These are phyloP conservation scores for Fusarium sp. DNA, from an alignment of 2,329 filamentous ascomycete genomes.

Conservation along the genomic window DNA sequence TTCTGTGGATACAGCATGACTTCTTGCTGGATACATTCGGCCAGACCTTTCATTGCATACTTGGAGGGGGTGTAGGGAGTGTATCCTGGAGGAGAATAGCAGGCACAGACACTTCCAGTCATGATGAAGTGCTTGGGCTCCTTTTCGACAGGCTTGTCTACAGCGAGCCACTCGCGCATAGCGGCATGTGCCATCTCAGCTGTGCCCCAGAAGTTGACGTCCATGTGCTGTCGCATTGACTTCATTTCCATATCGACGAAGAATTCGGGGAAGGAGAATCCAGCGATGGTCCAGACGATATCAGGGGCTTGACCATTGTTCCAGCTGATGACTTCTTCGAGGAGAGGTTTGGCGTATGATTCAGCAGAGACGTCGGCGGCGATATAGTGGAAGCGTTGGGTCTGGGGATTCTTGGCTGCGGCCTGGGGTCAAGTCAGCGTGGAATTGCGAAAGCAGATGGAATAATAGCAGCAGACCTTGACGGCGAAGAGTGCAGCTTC, in stretches of 20 bases:
- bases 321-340: conserved; percentile 80
- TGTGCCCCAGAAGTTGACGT: conserved; percentile 89
- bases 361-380: conserved; percentile 81
- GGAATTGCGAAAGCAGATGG: not conserved
- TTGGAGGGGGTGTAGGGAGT: conserved; percentile 85
- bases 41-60: conserved; percentile 82
- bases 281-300: conserved; percentile 91
- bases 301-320: conserved; percentile 80
- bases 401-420: conserved; percentile 70
- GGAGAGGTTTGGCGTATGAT: conserved; percentile 74
- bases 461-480: conserved; percentile 57
- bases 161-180: conserved; percentile 77
- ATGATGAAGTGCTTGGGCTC: conserved; percentile 84
- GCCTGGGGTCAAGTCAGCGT: conserved; percentile 55
- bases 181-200: conserved; percentile 87
- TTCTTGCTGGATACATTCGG: conserved; percentile 86
- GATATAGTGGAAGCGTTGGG: conserved; percentile 85
- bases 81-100: conserved; percentile 85
- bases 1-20: conserved; percentile 85
- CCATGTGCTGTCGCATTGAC: conserved; percentile 81
- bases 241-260: conserved; percentile 79
- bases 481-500: conserved; percentile 74
- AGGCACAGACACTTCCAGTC: conserved; percentile 80
- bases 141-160: conserved; percentile 54
- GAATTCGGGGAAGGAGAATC: conserved; percentile 76